Evolutionary conservation across 73 alveolate species (phyloP).

Genomic region (Tetrahymena elliotti): DNA sequence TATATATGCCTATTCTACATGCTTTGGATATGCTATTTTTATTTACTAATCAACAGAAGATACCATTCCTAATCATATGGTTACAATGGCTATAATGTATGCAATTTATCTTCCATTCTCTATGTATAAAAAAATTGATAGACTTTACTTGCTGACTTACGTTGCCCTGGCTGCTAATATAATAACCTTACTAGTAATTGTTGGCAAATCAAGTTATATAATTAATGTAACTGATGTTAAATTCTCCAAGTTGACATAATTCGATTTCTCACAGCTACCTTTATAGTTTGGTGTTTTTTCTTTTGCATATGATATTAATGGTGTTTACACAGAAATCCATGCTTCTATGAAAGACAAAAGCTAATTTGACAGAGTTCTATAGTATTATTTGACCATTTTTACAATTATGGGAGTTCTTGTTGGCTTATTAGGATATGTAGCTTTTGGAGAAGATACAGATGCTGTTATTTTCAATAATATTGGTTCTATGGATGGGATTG

Average conservation of each 20-base stretch:
- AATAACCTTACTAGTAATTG: neutral
- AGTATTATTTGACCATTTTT: neutral
- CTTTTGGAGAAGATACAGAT: neutral
- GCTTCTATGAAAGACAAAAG: neutral
- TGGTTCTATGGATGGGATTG: neutral
- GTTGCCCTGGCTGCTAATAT: neutral
- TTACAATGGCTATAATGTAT: neutral
- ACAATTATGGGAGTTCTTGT: neutral
- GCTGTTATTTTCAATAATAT: neutral
- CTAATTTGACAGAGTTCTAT: neutral
- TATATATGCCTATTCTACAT: neutral
- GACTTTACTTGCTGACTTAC: neutral
- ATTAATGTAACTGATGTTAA: neutral
- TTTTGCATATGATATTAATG: neutral
- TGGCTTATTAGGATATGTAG: neutral
- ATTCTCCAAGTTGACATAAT: neutral
- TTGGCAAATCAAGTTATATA: neutral
- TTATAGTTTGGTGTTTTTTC: neutral
- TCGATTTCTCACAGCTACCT: neutral
- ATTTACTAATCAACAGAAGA: neutral
- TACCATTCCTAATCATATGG: neutral
- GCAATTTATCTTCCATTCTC: neutral
- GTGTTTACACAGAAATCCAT: neutral
- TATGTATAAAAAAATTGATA: neutral
- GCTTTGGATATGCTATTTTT: neutral